phyloP scores from a whole-genome alignment of 495 filamentous ascomycete species.

The Talaromyces borbonicus region DNA sequence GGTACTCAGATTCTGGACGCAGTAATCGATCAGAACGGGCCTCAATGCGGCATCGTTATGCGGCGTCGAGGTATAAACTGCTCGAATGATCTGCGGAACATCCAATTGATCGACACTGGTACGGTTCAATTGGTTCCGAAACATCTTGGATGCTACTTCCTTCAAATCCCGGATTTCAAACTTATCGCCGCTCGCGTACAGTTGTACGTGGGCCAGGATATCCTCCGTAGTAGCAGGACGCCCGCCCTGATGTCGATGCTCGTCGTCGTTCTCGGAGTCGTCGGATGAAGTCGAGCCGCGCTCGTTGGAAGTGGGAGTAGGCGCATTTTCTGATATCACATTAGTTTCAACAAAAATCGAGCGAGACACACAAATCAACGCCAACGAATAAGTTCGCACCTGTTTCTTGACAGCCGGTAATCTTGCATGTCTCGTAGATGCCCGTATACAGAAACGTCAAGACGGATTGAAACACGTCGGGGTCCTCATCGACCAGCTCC shows the following conservation, averaged over 20 bases:
- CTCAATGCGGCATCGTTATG: constrained; percentile 5
- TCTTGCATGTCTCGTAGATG: constrained; percentile 7
- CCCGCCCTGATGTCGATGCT: background rate
- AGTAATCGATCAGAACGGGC: constrained; percentile 8
- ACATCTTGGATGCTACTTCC: constrained; percentile 8
- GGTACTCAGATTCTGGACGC: constrained; percentile 5
- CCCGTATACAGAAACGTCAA: constrained; percentile 9
- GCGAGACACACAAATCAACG: background rate
- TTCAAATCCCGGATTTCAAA: constrained; percentile 7
- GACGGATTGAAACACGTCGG: constrained; percentile 8
- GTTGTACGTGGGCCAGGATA: constrained; percentile 7
- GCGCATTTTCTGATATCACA: too few species aligned
- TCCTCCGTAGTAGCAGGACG: constrained; percentile 6
- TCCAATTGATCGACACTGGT: constrained; percentile 4
- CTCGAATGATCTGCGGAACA: constrained; percentile 4
- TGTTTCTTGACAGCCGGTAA: background rate
- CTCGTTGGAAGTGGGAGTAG: background rate
- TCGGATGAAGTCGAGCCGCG: constrained; percentile 3
- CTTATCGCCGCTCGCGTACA: constrained; percentile 8
- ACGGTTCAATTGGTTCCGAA: constrained; percentile 6
- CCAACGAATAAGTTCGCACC: background rate
- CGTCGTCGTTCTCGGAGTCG: constrained; percentile 9
- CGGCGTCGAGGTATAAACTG: constrained; percentile 6
- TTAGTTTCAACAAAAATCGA: background rate
- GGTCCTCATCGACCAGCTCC: constrained; percentile 8